Evolutionary conservation across 352 stramenopile genomes (phyloP), one percentile per base, ranked within the genome.

Genomic region (Phytophthora litchii): DNA sequence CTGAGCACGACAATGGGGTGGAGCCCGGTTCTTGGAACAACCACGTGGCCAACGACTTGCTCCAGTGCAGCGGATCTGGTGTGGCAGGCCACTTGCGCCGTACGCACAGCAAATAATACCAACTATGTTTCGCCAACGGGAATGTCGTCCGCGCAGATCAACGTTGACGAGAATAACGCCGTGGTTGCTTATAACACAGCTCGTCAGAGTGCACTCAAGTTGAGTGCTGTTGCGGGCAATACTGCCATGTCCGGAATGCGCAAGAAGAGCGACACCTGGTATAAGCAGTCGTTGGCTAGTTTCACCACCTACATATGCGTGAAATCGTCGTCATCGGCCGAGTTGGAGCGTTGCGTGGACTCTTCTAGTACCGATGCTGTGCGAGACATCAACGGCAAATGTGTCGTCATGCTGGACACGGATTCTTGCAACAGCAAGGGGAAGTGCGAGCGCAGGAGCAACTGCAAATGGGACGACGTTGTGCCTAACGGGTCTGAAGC

Each of bases 401-500:
- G 85, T 44, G 71, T 91, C 27, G 53, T 72, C 16, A 70, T 91
- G 47, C 70, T 54, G 3, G 83, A 78, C 16, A 27, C 55, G 0
- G 60, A 80, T 35, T 80, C 71, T n/a, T 94, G 83, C 73, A 73
- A 59, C 45, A 75, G 36, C 32, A 71, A 86, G 37, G 83, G 79
- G 0, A 51, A 83, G 37, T 94, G 85, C 36, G 85, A 94, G 49
- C 80, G 80, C 32, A 67, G 78, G 40, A 83, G 73, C 67, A 94
- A 91, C 56, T 94, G 85, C 78, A 89, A 91, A 55, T 94, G 85
- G 85, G 74, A 91, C 46, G 80, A 91, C 41, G 63, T 79, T 0
- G 52, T 89, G 4, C 54, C 52, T 9, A 64, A 58, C n/a, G 61
- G 73, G 11, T 63, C 63, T 34, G 57, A 57, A 35, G 62, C 63